Evolutionary conservation across 108 stramenopile species (phyloP).

Genomic region (Stephanodiscus triporus): DNA sequence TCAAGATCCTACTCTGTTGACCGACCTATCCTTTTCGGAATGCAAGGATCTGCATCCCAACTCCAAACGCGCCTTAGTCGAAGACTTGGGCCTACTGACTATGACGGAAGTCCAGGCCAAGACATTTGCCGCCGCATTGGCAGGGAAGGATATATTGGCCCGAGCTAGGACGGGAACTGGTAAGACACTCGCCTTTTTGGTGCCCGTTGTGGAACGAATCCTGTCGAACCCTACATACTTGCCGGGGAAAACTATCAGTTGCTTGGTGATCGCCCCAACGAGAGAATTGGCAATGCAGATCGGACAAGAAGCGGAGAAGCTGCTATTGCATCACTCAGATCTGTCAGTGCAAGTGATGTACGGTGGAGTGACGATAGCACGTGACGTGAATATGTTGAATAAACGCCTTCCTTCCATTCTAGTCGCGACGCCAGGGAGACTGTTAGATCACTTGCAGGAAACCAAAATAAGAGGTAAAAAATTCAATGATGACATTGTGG

Average conservation of each 20-base stretch:
- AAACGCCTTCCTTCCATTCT: conserved; percentile 48
- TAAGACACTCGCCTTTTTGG: conserved; percentile 86
- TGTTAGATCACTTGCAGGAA: conserved; percentile 73
- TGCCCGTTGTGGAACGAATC: conserved; percentile 74
- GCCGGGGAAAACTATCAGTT: conserved; percentile 55
- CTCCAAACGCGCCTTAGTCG: conserved; percentile 49
- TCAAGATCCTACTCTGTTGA: conserved; percentile 72
- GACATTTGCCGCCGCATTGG: conserved; percentile 68
- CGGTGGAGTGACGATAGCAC: conserved; percentile 68
- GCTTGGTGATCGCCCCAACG: conserved; percentile 82
- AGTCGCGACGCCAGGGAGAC: conserved; percentile 73
- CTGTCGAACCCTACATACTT: conserved; percentile 29
- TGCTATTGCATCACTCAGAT: conserved; percentile 36
- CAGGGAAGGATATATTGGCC: conserved; percentile 85
- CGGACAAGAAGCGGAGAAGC: conserved; percentile 55
- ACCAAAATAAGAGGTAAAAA: conserved; percentile 65
- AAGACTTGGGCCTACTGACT: conserved; percentile 56
- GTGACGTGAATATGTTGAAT: conserved; percentile 60
- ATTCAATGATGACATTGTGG: conserved; percentile 50
- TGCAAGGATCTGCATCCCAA: conserved; percentile 56
- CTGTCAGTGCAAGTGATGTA: conserved; percentile 61
- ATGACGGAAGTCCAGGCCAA: conserved; percentile 96
- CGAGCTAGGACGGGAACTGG: conserved; percentile 95
- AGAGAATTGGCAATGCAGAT: conserved; percentile 79
- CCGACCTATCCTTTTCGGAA: conserved; percentile 55